Percentiles rank a stretch among this genome's conserved stretches.
Evolutionary conservation across 2,329 filamentous ascomycete genomes (phyloP).

Genomic region (Pseudopithomyces chartarum): DNA sequence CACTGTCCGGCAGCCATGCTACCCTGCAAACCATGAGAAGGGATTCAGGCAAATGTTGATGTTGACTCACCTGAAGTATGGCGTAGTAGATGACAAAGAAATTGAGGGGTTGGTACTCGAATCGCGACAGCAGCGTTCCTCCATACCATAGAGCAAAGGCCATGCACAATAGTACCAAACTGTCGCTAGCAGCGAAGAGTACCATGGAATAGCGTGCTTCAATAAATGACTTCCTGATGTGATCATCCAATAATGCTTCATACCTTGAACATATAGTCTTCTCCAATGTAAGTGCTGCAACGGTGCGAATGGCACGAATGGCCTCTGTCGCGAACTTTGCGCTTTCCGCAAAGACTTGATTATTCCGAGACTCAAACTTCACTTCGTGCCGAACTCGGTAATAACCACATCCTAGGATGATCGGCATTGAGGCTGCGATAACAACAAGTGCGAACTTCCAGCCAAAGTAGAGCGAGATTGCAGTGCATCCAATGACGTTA

Average conservation of each 20-base stretch:
- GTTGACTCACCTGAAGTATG: slow-evolving; percentile 19
- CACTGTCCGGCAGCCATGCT: slow-evolving; percentile 32
- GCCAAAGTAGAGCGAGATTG: slow-evolving; percentile 71
- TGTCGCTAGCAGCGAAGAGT: slow-evolving; percentile 48
- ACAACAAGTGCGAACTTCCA: slow-evolving; percentile 89
- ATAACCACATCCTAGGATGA: slow-evolving; percentile 78
- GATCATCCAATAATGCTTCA: slow-evolving; percentile 67
- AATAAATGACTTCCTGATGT: slow-evolving; percentile 69
- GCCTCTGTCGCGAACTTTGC: slow-evolving; percentile 90
- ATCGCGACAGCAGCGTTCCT: slow-evolving; percentile 21
- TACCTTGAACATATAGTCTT: slow-evolving; percentile 76
- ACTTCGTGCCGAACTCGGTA: slow-evolving; percentile 70
- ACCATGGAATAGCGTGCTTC: slow-evolving; percentile 61
- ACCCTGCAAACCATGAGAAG: slow-evolving; percentile 9
- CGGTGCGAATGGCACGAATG: slow-evolving; percentile 88
- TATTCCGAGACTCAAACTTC: slow-evolving; percentile 46
- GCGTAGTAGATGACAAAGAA: slow-evolving; percentile 35
- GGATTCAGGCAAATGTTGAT: neutral
- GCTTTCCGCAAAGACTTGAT: slow-evolving; percentile 78
- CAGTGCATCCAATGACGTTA: slow-evolving; percentile 74
- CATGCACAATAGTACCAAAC: slow-evolving; percentile 64
- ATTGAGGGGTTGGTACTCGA: slow-evolving; percentile 19
- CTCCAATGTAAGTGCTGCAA: slow-evolving; percentile 89
- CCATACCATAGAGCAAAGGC: slow-evolving; percentile 40
- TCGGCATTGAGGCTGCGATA: slow-evolving; percentile 61